Conservation (phyloP, 192 early-diverging fungal species). For the Haplosporangium gracile region DNA sequence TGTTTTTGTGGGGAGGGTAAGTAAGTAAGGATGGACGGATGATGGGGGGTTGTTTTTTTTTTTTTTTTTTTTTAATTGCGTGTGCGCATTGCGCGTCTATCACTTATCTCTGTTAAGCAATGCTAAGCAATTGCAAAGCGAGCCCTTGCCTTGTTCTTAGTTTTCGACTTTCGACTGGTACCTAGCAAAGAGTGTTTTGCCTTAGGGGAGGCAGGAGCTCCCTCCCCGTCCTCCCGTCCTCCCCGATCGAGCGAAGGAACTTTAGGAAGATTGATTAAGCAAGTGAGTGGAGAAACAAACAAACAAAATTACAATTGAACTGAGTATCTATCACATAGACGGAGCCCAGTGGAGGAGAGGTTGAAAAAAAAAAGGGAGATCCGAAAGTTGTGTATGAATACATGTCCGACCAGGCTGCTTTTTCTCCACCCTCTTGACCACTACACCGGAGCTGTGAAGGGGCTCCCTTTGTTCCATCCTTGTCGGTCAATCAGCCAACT, state of each 20-base stretch:
- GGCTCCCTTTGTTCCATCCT: not conserved
- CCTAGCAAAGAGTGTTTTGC: no score
- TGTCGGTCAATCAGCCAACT: not conserved
- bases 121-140: no score
- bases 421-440: not conserved
- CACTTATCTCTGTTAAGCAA: not conserved
- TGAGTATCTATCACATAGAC: not conserved
- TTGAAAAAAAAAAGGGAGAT: not conserved
- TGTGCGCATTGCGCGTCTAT: not conserved
- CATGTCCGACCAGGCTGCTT: not conserved
- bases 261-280: no score
- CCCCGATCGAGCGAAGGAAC: no score
- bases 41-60: not conserved
- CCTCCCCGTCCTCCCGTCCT: no score
- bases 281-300: not conserved
- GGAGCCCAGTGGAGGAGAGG: not conserved
- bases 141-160: not conserved
- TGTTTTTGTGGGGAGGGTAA: not conserved
- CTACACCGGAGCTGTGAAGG: not conserved
- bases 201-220: no score
- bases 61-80: not conserved
- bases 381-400: not conserved
- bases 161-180: not conserved
- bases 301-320: not conserved
- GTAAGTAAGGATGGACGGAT: not conserved